Evolutionary conservation across 129 eudicot genomes (phyloP), one percentile per base, ranked within the genome.

Genomic region (Arctium minus): DNA sequence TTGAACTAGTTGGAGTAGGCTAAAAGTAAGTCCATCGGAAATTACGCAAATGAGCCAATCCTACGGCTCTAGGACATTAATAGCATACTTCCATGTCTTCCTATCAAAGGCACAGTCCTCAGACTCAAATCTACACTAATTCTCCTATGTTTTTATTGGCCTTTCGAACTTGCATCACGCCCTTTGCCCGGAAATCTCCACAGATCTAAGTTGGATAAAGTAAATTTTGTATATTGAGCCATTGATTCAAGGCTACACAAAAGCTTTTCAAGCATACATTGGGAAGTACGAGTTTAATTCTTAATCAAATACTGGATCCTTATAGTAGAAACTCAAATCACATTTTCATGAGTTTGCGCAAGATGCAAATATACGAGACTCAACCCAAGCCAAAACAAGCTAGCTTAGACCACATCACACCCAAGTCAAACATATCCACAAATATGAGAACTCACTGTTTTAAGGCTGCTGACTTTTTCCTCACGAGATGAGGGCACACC

Each of bases 401-500:
- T 67, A 67, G 35, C 35, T 18, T 67, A 67, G 35, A 29, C 35
- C 71, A 22, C 35, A 67, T 18, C 13, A 60, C 68, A 67, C 71
- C 35, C 32, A 67, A 67, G 15, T 0, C 5, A 9, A 79, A 38
- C 56, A 4, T 37, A 7, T 82, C 40, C 11, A 22, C 40, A 44
- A 67, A 37, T 36, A 68, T 65, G 67, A 82, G 6, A 56, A 88
- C 99, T 91, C 87, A 96, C 99, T 39, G 98, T 96, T 86, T 89
- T 93, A 71, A 96, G 97, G 89, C 99, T 93, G 93, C 99, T 93
- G 74, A 96, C 98, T 92, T 96, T 96, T 81, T 96, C 99, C 89
- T 96, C 99, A 22, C 99, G 97, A 15, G 94, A 88, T 2, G 97
- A 81, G 13, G 98, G 85, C n/a, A 83, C 77, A 60, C 97, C 97